Evolutionary conservation across 352 stramenopile species (phyloP), one percentile per base, ranked within the genome.

Genomic region (Pythium pectinolyticum): DNA sequence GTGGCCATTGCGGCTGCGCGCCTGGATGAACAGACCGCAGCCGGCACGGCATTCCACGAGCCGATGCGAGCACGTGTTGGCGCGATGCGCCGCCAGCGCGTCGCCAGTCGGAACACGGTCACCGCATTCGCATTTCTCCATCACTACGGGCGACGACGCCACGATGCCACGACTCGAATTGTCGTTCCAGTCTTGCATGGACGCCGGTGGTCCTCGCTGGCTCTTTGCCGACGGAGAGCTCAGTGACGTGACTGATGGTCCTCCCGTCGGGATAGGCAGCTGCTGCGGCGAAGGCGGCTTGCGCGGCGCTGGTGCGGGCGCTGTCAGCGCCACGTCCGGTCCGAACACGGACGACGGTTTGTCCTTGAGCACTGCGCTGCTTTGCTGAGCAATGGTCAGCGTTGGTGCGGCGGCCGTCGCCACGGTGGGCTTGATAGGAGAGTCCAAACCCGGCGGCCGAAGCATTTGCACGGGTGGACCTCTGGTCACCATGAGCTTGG

Each of bases 1-100:
- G 52, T 90, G 81, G 7, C 77, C 78, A 27, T 79, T 79, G n/a
- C 69, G 78, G 12, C 74, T 78, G 2, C 81, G 70, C 2, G 77
- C 77, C 43, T 82, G 70, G 41, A 88, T 70, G 31, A 74, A 74
- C 25, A 80, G 56, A 0, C 73, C 77, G 47, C 81, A 90, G 30
- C 78, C 78, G 7, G 70, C 73, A 22, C 81, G 75, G 46, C 81
- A 90, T 25, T 71, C 56, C 8, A 88, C 75, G 5, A 74, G 59
- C 8, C 77, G 73, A 25, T 83, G 67, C 35, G 77, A 75, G 32
- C 78, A 86, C 1, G 63, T 49, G 4, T 58, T 37, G 17, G 67
- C 47, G 15, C 72, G 57, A 49, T 90, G 81, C 12, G 67, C 50
- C 3, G 49, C 49, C 65, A 75, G 41, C 6, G 40, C 40, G 27